These are phyloP conservation scores for Rhizophora mangle DNA, from an alignment of 345 rosid species.

Conservation along the genomic window DNA sequence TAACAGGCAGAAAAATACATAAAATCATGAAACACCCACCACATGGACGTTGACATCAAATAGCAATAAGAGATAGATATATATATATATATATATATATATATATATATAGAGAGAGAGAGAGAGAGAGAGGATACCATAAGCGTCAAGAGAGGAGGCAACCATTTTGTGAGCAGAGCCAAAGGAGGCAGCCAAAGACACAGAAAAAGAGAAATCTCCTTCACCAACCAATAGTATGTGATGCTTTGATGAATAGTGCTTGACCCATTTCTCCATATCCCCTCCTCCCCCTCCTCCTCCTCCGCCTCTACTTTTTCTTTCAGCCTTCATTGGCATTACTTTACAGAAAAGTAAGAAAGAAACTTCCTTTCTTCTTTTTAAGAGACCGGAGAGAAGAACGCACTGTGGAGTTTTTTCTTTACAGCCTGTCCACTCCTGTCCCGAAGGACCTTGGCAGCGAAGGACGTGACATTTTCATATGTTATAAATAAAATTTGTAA, in stretches of 20 bases:
- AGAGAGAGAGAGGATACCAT: conserved; percentile 26
- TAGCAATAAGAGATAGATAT: too few species aligned
- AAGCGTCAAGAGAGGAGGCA: conserved; percentile 53
- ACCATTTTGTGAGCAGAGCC: conserved; percentile 46
- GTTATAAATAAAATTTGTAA: too few species aligned
- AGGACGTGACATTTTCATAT: too few species aligned
- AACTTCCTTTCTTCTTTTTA: too few species aligned
- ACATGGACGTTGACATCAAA: too few species aligned
- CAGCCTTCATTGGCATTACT: neutral
- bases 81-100: neutral
- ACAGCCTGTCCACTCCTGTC: too few species aligned
- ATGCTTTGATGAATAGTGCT: conserved; percentile 44
- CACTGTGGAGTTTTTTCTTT: too few species aligned
- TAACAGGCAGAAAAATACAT: too few species aligned
- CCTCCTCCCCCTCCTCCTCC: conserved; percentile 9
- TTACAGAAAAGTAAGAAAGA: neutral
- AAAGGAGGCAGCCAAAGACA: conserved; percentile 37
- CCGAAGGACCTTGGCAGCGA: too few species aligned
- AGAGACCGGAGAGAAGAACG: too few species aligned
- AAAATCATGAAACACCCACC: too few species aligned
- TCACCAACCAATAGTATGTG: conserved; percentile 54
- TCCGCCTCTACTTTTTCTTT: neutral
- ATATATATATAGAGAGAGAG: neutral
- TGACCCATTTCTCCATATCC: conserved; percentile 32
- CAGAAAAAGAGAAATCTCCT: conserved; percentile 62